phyloP scores from a whole-genome alignment of 306 rosid genomes.

The Cucurbita argyrosperma region DNA sequence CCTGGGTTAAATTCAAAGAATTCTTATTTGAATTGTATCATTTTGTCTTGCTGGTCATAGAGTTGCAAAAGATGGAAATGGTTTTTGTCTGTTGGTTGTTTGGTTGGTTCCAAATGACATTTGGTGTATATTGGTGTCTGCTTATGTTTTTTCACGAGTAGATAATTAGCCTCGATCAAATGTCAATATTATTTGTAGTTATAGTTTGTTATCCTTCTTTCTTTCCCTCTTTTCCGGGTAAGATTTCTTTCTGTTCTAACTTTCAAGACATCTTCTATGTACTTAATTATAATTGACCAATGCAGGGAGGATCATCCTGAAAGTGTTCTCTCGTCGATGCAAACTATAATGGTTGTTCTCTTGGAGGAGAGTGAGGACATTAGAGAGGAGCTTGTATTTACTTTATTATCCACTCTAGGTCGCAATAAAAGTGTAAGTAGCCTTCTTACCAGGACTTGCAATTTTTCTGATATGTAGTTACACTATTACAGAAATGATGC shows the following conservation, averaged over 20 bases:
- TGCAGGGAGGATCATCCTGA: slow-evolving; percentile 94
- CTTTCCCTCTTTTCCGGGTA: neutral
- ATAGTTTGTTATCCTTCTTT: neutral
- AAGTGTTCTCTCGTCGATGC: slow-evolving; percentile 86
- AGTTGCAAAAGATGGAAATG: neutral
- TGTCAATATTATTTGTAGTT: neutral
- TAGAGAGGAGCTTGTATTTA: slow-evolving; percentile 48
- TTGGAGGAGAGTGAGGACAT: slow-evolving; percentile 96
- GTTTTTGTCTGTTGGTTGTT: neutral
- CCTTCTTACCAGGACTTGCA: slow-evolving; percentile 12
- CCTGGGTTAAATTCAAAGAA: neutral
- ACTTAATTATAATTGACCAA: slow-evolving; percentile 3
- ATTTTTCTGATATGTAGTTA: neutral
- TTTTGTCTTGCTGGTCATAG: neutral
- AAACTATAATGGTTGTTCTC: slow-evolving; percentile 80
- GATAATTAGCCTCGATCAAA: neutral
- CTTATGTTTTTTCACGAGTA: neutral
- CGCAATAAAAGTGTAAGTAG: slow-evolving; percentile 62
- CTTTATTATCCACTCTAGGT: slow-evolving; percentile 61
- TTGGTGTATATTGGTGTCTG: neutral
- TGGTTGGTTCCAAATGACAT: neutral
- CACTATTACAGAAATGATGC: neutral
- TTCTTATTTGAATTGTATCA: neutral
- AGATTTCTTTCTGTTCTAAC: neutral
- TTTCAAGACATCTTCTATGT: neutral